A percentile compares a stretch with the other conserved stretches of the same genome.
These are phyloP conservation scores for Rhodotorula taiwanensis DNA, from an alignment of 768 basidiomycete species.

Conservation along the genomic window DNA sequence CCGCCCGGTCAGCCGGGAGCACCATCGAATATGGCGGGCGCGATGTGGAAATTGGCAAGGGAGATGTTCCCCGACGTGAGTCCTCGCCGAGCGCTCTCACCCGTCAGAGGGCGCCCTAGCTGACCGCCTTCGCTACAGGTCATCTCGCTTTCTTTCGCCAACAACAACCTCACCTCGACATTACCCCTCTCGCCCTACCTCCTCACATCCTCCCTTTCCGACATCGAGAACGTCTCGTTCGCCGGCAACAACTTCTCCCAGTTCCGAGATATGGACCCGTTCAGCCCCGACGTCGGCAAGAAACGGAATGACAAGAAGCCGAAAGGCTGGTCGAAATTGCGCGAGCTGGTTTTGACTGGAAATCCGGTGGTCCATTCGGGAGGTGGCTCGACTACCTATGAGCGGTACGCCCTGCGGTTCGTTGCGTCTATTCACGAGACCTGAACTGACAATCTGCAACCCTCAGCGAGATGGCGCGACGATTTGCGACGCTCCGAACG, in stretches of 20 bases:
- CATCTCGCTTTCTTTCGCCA: conserved; percentile 71
- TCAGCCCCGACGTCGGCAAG: conserved; percentile 35
- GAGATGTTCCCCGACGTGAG: conserved; percentile 67
- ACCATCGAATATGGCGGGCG: conserved; percentile 54
- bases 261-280: conserved; percentile 35
- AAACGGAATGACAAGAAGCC: conserved; percentile 37
- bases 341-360: conserved; percentile 63
- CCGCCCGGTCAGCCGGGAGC: conserved; percentile 66
- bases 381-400: conserved; percentile 58
- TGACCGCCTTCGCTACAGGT: conserved; percentile 43
- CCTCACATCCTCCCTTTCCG: conserved; percentile 68
- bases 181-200: conserved; percentile 52
- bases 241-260: conserved; percentile 64
- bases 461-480: conserved; percentile 65
- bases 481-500: conserved; percentile 73
- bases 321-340: conserved; percentile 41
- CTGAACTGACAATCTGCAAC: neutral
- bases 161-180: conserved; percentile 62
- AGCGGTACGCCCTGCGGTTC: conserved; percentile 52
- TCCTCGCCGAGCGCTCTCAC: conserved; percentile 20
- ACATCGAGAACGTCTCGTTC: conserved; percentile 72
- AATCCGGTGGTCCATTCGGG: conserved; percentile 67
- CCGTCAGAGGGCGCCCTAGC: neutral
- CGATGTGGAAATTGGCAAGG: conserved; percentile 80
- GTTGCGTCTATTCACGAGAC: neutral